phyloP scores from a whole-genome alignment of 2,329 filamentous ascomycete species.

The Colletotrichum coccodes region DNA sequence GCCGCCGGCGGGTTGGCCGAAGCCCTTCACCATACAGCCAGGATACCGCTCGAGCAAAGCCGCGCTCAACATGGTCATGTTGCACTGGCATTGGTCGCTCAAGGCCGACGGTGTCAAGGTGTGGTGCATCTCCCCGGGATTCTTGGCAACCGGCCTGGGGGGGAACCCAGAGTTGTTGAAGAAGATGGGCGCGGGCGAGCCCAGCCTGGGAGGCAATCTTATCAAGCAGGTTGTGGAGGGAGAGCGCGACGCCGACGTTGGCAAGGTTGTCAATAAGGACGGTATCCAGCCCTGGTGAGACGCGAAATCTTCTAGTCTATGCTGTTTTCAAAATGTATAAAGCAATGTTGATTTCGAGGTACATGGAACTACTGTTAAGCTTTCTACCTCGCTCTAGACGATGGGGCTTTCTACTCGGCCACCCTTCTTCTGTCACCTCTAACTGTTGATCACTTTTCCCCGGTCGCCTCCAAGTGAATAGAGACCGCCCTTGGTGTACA shows the following conservation, averaged over 20 bases:
- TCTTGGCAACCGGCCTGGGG: slow-evolving; percentile 57
- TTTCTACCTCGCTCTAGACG: no score
- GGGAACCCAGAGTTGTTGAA: slow-evolving; percentile 41
- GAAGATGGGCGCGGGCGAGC: slow-evolving; percentile 46
- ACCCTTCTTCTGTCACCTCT: no score
- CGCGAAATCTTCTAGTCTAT: no score
- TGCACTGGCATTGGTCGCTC: slow-evolving; percentile 52
- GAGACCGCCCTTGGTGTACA: no score
- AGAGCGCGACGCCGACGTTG: slow-evolving; percentile 51
- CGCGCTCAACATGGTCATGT: slow-evolving; percentile 60
- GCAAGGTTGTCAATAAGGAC: slow-evolving; percentile 45
- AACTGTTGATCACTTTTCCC: no score
- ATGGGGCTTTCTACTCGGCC: no score
- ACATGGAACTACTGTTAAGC: no score
- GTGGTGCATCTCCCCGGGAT: slow-evolving; percentile 58
- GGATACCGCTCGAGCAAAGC: slow-evolving; percentile 54
- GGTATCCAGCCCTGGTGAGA: slow-evolving; percentile 45
- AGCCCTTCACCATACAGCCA: slow-evolving; percentile 42
- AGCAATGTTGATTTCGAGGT: no score
- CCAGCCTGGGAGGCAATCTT: slow-evolving; percentile 48
- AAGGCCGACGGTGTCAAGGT: slow-evolving; percentile 61
- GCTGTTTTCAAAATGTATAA: not conserved
- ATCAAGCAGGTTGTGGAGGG: slow-evolving; percentile 53
- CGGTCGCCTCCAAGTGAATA: no score
- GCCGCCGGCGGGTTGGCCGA: slow-evolving; percentile 55